Percentiles rank a stretch among this genome's conserved stretches.
phyloP scores from a whole-genome alignment of 306 rosid genomes.

The Castanopsis chinensis region DNA sequence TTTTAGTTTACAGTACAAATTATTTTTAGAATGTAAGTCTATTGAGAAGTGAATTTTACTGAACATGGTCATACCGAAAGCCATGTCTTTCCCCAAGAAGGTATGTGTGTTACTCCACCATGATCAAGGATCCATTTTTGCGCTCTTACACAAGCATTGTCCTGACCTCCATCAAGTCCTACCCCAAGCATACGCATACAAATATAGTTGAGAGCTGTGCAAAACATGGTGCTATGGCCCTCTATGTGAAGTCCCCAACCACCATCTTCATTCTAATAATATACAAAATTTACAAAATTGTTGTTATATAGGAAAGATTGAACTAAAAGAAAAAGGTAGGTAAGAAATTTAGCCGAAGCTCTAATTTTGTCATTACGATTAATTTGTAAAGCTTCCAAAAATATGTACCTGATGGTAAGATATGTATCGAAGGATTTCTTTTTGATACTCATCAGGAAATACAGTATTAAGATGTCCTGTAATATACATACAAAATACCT shows the following conservation, averaged over 20 bases:
- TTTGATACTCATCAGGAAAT: no score
- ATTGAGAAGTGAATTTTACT: not conserved
- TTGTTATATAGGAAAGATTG: no score
- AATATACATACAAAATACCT: no score
- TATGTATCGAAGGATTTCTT: no score
- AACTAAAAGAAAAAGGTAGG: no score
- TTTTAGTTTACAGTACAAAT: not conserved
- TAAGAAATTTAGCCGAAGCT: no score
- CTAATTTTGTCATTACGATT: no score
- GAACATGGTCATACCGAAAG: conserved; percentile 47
- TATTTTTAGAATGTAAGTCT: not conserved
- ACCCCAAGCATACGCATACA: conserved; percentile 71
- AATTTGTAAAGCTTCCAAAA: no score
- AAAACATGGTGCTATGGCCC: conserved; percentile 77
- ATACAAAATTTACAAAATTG: no score
- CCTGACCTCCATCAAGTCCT: conserved; percentile 56
- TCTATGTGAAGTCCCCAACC: conserved; percentile 82
- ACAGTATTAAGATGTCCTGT: no score
- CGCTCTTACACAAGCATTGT: conserved; percentile 64
- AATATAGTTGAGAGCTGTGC: conserved; percentile 59
- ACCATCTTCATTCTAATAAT: conserved; percentile 70
- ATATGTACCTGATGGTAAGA: no score
- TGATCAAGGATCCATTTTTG: conserved; percentile 74
- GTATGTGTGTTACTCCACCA: conserved; percentile 54
- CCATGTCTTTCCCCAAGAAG: conserved; percentile 91